Percentiles rank a stretch among this genome's conserved stretches.
Evolutionary conservation across 352 stramenopile species (phyloP).

Genomic region (Phytophthora cactorum): DNA sequence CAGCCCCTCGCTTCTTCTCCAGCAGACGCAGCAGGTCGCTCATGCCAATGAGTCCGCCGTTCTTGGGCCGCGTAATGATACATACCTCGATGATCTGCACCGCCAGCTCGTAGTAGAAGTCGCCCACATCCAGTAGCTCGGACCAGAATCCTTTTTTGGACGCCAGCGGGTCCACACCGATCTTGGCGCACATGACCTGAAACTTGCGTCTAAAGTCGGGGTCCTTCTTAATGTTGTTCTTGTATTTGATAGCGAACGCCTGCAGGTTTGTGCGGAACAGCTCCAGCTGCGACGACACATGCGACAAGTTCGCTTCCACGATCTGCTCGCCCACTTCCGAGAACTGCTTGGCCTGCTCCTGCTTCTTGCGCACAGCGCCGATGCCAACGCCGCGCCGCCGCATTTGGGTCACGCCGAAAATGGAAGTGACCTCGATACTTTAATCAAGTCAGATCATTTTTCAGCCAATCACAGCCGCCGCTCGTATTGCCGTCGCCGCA

Average conservation of each 20-base stretch:
- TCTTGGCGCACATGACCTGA: slow-evolving; percentile 96
- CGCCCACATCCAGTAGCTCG: slow-evolving; percentile 96
- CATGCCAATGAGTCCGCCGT: slow-evolving; percentile 85
- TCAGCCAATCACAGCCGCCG: neutral
- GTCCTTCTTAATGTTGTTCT: slow-evolving; percentile 95
- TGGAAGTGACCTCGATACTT: neutral
- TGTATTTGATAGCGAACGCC: slow-evolving; percentile 95
- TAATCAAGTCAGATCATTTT: slow-evolving; percentile 3
- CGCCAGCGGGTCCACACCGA: slow-evolving; percentile 97
- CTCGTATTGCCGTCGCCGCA: neutral
- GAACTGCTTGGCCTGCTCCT: slow-evolving; percentile 89
- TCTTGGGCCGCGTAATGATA: slow-evolving; percentile 92
- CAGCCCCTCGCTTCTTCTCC: slow-evolving; percentile 65
- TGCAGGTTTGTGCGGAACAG: slow-evolving; percentile 93
- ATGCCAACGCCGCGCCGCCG: slow-evolving; percentile 84
- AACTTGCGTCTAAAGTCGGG: slow-evolving; percentile 95
- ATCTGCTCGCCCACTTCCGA: slow-evolving; percentile 85
- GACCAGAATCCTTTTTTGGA: slow-evolving; percentile 99
- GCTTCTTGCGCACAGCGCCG: slow-evolving; percentile 86
- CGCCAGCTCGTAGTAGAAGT: slow-evolving; percentile 99
- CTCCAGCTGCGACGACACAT: slow-evolving; percentile 86
- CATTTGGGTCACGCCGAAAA: slow-evolving; percentile 22
- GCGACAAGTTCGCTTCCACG: slow-evolving; percentile 77
- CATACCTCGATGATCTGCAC: slow-evolving; percentile 99
- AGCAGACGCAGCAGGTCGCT: slow-evolving; percentile 77